These are phyloP conservation scores for Cenchrus purpureus DNA, from an alignment of 176 grass and related monocot species.

Conservation along the genomic window DNA sequence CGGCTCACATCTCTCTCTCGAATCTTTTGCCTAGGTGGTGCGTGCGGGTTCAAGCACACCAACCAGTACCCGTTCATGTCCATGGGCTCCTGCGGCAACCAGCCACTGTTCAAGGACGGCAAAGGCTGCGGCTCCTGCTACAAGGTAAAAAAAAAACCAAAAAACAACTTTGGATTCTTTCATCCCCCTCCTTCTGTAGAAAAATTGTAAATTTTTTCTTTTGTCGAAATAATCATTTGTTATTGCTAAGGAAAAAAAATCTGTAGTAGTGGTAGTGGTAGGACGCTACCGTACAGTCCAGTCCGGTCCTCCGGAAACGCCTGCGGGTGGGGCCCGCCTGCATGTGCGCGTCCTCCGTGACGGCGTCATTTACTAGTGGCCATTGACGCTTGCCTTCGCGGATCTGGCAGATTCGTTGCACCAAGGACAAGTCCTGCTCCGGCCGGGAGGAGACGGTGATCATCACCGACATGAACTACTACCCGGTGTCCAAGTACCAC, in stretches of 20 bases:
- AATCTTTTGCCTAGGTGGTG: slow-evolving; percentile 51
- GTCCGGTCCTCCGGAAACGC: neutral
- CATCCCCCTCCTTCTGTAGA: neutral
- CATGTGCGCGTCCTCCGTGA: slow-evolving; percentile 16
- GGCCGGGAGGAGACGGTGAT: slow-evolving; percentile 61
- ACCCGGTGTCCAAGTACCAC: slow-evolving; percentile 61
- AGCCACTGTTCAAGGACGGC: slow-evolving; percentile 78
- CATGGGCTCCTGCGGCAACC: slow-evolving; percentile 87
- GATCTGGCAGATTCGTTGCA: slow-evolving; percentile 58
- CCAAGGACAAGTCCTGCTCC: slow-evolving; percentile 54
- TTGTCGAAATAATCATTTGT: neutral
- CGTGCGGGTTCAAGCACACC: slow-evolving; percentile 83
- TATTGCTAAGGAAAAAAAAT: neutral
- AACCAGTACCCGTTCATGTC: slow-evolving; percentile 71
- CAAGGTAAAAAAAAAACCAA: slow-evolving; percentile 38
- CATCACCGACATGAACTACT: slow-evolving; percentile 87
- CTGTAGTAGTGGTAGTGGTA: no score
- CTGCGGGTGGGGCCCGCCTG: neutral
- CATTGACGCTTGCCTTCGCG: slow-evolving; percentile 14
- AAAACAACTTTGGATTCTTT: neutral
- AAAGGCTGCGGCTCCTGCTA: slow-evolving; percentile 92
- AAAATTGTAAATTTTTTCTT: neutral
- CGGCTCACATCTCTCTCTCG: slow-evolving; percentile 36
- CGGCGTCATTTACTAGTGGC: neutral
- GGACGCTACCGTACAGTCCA: neutral